These are phyloP conservation scores for Geranium brycei DNA, from an alignment of 345 rosid genomes.

Conservation along the genomic window DNA sequence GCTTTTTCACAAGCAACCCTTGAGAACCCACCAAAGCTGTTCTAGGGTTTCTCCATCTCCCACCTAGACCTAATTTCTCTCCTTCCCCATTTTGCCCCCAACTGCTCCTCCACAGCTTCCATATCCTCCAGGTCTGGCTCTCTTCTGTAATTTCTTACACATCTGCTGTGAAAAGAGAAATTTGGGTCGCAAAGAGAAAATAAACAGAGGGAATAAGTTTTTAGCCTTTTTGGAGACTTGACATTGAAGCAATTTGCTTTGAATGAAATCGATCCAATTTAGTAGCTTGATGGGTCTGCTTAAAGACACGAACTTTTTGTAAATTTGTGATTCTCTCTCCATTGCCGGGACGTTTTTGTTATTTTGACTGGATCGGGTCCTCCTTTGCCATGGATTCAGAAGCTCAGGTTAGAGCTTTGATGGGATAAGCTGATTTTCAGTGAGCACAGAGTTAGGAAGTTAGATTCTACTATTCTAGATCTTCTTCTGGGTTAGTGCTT, in stretches of 20 bases:
- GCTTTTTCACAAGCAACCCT: constrained; percentile 1
- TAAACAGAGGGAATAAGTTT: not conserved
- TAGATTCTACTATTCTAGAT: constrained; percentile 2
- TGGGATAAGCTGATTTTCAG: constrained; percentile 3
- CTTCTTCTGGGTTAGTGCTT: constrained; percentile 2
- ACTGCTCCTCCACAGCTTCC: not conserved
- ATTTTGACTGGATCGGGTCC: not conserved
- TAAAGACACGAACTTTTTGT: not conserved
- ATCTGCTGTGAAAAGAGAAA: not conserved
- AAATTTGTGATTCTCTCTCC: constrained; percentile 1
- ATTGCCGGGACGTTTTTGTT: constrained; percentile 5
- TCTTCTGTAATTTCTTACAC: not conserved
- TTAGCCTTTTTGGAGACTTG: constrained; percentile 30
- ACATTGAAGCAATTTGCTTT: constrained; percentile 38
- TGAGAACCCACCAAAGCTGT: not conserved
- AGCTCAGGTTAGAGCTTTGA: not conserved
- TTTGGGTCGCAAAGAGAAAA: not conserved
- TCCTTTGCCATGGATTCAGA: not conserved
- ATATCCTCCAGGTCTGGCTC: not conserved
- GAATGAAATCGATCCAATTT: constrained; percentile 32
- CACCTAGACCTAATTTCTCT: not conserved
- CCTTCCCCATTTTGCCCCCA: not conserved
- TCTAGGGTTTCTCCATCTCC: constrained; percentile 6
- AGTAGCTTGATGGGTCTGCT: constrained; percentile 9
- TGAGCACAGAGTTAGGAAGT: constrained; percentile 6